These are phyloP conservation scores for Eucalyptus pauciflora DNA, from an alignment of 345 rosid species.

Conservation along the genomic window DNA sequence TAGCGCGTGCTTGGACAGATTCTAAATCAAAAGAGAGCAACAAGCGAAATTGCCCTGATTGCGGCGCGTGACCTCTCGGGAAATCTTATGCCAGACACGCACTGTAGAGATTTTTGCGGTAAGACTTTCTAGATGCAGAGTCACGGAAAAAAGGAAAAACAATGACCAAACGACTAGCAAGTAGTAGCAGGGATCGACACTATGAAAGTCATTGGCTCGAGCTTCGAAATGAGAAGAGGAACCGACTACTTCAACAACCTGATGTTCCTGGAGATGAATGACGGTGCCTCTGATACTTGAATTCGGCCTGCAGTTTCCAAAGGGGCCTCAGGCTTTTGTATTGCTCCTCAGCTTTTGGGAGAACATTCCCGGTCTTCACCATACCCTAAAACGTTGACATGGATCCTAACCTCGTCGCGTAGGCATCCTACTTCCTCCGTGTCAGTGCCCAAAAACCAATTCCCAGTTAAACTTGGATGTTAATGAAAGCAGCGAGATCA, in stretches of 20 bases:
- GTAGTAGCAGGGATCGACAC: background rate
- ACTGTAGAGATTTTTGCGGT: background rate
- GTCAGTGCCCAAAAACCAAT: background rate
- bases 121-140: background rate
- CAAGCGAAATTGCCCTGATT: background rate
- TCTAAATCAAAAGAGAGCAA: background rate
- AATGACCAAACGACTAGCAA: background rate
- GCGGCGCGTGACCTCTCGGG: background rate
- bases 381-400: background rate
- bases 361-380: background rate
- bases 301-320: background rate
- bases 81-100: background rate
- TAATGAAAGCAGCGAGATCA: background rate
- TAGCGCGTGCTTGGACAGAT: background rate
- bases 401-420: background rate
- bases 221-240: background rate
- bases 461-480: background rate
- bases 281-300: background rate
- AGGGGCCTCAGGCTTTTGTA: background rate
- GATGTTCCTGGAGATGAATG: background rate
- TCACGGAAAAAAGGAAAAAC: background rate
- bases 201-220: background rate
- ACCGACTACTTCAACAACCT: background rate
- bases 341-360: background rate
- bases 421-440: background rate